phyloP scores from a whole-genome alignment of 1,284 basidiomycete genomes.

The Cryptococcus maquisensis region DNA sequence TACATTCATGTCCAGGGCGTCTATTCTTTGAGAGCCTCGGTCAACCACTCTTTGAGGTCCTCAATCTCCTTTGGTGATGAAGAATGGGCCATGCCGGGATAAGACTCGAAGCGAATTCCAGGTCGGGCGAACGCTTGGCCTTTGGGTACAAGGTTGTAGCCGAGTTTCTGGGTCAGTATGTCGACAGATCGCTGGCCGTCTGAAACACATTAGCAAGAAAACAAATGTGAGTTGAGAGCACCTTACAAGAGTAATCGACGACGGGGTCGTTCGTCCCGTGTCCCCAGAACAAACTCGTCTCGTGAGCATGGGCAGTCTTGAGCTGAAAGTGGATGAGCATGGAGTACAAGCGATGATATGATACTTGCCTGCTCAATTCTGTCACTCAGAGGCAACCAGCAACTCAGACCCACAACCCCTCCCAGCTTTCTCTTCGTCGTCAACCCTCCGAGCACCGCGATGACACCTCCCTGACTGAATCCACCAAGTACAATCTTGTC shows the following conservation, averaged over 20 bases:
- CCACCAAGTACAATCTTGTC: slow-evolving; percentile 64
- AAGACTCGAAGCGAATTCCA: slow-evolving; percentile 49
- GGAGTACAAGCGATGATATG: not conserved
- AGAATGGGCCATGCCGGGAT: slow-evolving; percentile 57
- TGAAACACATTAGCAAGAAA: slow-evolving; percentile 11
- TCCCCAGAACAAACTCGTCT: slow-evolving; percentile 80
- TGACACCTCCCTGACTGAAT: slow-evolving; percentile 82
- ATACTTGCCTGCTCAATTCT: slow-evolving; percentile 62
- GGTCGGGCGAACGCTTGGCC: slow-evolving; percentile 40
- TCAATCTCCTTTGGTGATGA: slow-evolving; percentile 60
- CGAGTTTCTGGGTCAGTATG: slow-evolving; percentile 56
- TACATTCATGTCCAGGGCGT: too few species aligned
- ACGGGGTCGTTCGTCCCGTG: slow-evolving; percentile 75
- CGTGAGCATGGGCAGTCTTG: slow-evolving; percentile 40
- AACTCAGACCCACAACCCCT: slow-evolving; percentile 68
- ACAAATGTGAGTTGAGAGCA: not conserved
- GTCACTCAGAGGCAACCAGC: slow-evolving; percentile 65
- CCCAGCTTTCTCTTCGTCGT: slow-evolving; percentile 65
- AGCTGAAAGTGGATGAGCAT: slow-evolving; percentile 10
- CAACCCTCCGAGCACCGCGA: slow-evolving; percentile 68
- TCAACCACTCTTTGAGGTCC: slow-evolving; percentile 53
- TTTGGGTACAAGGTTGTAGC: slow-evolving; percentile 49
- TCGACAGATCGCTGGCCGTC: slow-evolving; percentile 56
- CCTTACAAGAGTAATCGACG: slow-evolving; percentile 54
- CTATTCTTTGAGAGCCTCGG: slow-evolving; percentile 31